Evolutionary conservation across 331 rosid genomes (phyloP), one percentile per base, ranked within the genome.

Genomic region (Erythrophleum ivorense): DNA sequence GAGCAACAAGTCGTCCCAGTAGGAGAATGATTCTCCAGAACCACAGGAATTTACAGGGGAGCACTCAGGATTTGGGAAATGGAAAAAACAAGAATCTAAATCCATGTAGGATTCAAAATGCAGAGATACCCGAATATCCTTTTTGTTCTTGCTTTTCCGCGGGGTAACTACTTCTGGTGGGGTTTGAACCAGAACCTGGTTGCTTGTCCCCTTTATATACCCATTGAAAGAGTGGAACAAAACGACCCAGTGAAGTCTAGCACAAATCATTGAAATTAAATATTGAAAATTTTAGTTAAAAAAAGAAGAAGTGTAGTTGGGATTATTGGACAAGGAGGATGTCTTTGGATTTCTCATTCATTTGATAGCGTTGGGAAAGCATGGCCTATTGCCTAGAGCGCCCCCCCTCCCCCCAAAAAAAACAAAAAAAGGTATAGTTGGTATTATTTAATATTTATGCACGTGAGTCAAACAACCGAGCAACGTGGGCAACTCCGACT

Each of bases 301-400:
- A 0, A 24, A 31, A 62, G 31, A 1, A 19, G 15, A 40, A n/a
- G 31, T 1, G 21, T 79, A 24, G 80, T 68, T 18, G 66, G 52
- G 43, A 69, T 62, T 84, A 78, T 69, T 14, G 88, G 85, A 2
- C 16, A 84, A 33, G 87, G 91, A 80, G 87, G 89, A 89, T 88
- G 91, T 78, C 40, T 66, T 38, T 9, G 72, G 62, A 74, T 74
- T 19, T 41, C 53, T 34, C 73, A 53, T 65, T 78, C 73, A 53
- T 65, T 78, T 36, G 57, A 15, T 16, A 46, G 33, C 0, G 59
- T 59, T 66, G 71, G 7, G 65, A 31, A 31, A 46, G 6, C 34
- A 19, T 2, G 5, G 48, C 46, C 11, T n/a, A 24, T 36, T 0
- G 40, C 40, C 4, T 49, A 13, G 18, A 13, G n/a, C n/a, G n/a